phyloP scores from a whole-genome alignment of 73 alveolate genomes.

The Stentor coeruleus region DNA sequence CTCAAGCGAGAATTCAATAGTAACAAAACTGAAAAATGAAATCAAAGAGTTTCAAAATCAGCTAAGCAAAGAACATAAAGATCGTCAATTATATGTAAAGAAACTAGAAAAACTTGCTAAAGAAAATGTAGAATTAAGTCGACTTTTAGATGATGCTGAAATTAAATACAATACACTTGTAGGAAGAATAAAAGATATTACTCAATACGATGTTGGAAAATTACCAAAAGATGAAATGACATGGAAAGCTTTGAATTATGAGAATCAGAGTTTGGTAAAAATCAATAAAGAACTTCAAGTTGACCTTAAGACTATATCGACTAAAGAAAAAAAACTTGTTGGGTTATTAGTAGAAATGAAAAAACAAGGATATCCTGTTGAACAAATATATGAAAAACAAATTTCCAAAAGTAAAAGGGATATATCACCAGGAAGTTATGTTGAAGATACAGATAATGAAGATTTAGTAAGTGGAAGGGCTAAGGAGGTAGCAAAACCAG shows the following conservation, averaged over 20 bases:
- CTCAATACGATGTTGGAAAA: neutral
- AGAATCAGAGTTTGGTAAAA: neutral
- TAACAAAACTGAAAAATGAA: neutral
- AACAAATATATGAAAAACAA: neutral
- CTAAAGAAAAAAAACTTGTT: neutral
- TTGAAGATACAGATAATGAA: neutral
- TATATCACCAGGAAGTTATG: no score
- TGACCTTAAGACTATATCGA: neutral
- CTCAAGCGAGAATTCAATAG: neutral
- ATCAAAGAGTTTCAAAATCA: neutral
- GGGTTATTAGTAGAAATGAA: neutral
- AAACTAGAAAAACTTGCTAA: neutral
- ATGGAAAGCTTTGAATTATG: neutral
- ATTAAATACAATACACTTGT: neutral
- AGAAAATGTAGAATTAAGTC: neutral
- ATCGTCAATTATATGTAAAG: neutral
- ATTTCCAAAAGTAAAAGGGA: neutral
- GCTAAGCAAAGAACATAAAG: neutral
- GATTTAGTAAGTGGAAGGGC: neutral
- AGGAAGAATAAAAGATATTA: neutral
- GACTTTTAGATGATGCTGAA: neutral
- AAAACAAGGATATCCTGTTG: neutral
- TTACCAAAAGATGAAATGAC: neutral
- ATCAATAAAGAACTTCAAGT: neutral
- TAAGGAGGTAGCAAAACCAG: neutral